These are phyloP conservation scores for Rhodamnia rubescens DNA, from an alignment of 345 rosid species.

Conservation along the genomic window DNA sequence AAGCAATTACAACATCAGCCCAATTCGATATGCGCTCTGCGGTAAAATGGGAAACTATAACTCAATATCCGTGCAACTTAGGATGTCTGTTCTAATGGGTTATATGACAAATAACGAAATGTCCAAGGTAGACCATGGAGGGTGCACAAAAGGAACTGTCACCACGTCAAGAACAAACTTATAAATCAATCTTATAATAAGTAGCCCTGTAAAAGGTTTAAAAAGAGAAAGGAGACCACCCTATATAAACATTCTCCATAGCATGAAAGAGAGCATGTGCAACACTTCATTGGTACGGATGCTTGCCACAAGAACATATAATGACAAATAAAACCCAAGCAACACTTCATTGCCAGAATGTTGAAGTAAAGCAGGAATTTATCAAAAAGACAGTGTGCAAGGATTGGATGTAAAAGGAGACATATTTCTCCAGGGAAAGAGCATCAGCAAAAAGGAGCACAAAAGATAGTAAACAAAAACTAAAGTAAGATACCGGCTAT, in stretches of 20 bases:
- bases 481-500: conserved; percentile 49
- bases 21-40: conserved; percentile 52
- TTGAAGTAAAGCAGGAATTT: not conserved
- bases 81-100: not conserved
- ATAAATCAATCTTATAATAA: not conserved
- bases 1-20: conserved; percentile 73
- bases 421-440: not conserved
- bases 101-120: not conserved
- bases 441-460: not conserved
- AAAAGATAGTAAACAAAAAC: not conserved
- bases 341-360: not conserved
- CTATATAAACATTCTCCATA: not conserved
- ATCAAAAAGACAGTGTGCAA: not conserved
- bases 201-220: not conserved
- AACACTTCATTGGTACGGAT: not conserved
- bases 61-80: not conserved
- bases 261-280: not conserved
- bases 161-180: not conserved
- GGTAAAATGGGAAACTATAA: not conserved
- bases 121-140: not conserved
- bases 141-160: not conserved
- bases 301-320: not conserved
- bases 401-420: not conserved
- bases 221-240: not conserved
- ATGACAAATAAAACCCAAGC: not conserved